Evolutionary conservation across 73 alveolate species (phyloP), one percentile per base, ranked within the genome.

Genomic region (Paramecium sonneborni): DNA sequence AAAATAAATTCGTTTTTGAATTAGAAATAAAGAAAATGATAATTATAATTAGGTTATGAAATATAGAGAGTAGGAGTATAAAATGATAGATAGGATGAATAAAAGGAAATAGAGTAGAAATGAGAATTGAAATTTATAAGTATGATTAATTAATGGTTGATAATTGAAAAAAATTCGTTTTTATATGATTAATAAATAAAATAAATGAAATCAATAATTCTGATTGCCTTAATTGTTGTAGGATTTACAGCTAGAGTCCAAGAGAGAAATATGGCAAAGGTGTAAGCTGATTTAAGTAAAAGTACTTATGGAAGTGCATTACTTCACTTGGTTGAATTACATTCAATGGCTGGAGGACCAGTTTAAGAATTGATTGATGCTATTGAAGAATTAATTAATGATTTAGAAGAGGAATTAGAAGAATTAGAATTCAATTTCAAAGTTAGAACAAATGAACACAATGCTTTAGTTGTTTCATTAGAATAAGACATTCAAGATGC

Each of bases 401-500:
- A 74, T 39, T 37, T 74, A 6, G 87, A 74, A 39, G 87, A 37
- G n/a, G 87, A 34, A 37, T 37, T 74, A 8, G 87, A 74, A 23
- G 56, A 74, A 20, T 39, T 74, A 74, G 87, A 74, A 37, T 74
- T 74, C 37, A 74, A 74, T 20, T 74, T 74, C 67, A 1, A 74
- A 37, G 56, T 23, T 9, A 74, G 87, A 74, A 74, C 87, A 35
- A 74, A 74, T 34, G 87, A 74, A 34, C 87, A 74, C 21, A 74
- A 74, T 74, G 37, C 55, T 18, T 39, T 74, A 12, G 87, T 74
- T n/a, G 34, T 35, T 15, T 5, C 37, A n/a, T 74, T 37, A 8
- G 67, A 74, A 74, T 74, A 74, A 74, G 87, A 74, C 32, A 74
- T 74, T 14, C 87, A 74, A 74, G 87, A 74, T 74, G 87, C 87